Evolutionary conservation across 2,329 filamentous ascomycete genomes (phyloP), one percentile per base, ranked within the genome.

Genomic region (Aspergillus sp.): DNA sequence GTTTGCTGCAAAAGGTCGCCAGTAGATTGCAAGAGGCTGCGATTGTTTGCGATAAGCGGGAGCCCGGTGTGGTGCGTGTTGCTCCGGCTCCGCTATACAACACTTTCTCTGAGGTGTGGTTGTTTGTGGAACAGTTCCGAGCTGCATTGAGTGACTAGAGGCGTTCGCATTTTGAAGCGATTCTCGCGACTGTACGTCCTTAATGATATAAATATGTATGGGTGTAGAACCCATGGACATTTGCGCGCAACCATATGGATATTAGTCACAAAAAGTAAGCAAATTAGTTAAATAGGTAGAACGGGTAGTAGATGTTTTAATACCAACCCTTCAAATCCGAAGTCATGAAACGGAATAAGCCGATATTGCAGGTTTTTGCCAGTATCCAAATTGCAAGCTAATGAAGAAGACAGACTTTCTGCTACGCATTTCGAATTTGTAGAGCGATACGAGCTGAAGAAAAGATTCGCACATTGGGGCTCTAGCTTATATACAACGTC

Each of bases 61-160:
- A 90, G 73, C 91, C 92, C 1, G 87, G 91, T 69, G 91, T 96
- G 17, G 87, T 96, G 37, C 81, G 91, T 3, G 86, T 95, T 0
- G 90, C 91, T 1, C 91, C 92, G 1, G 87, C 88, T 48, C 91
- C 92, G 3, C 73, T 96, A 63, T 96, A 96, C 74, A 93, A 93
- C 69, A 86, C 83, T 1, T 96, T 89, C 70, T 81, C 82, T 59
- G 91, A 96, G 69, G 86, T 91, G 3, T 85, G 75, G 75, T 70
- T 67, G 6, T 90, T 90, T 69, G 72, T 73, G 33, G 56, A 70
- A 52, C 63, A 68, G 21, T 68, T 75, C 46, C 72, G 68, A 60
- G 62, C 61, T n/a, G 70, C 73, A 14, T 52, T 74, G 58, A 53
- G 61, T 24, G 54, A 43, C 23, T 62, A 47, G 58, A 7, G 21